phyloP scores from a whole-genome alignment of 352 stramenopile species.

The Stramenopiles sp. region DNA sequence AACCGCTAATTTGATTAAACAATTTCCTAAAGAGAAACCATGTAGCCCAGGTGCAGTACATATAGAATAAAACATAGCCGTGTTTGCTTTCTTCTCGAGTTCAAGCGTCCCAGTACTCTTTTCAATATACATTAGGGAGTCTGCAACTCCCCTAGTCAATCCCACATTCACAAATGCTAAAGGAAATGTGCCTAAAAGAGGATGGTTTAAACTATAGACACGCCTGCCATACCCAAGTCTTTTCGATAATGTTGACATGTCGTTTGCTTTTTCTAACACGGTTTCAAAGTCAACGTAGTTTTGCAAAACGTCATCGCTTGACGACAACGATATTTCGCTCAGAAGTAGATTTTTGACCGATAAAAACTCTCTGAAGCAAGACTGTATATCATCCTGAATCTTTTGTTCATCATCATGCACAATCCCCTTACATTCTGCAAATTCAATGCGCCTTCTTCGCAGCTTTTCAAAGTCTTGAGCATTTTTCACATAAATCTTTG shows the following conservation, averaged over 20 bases:
- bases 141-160: not conserved
- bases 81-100: not conserved
- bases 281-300: not conserved
- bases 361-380: not conserved
- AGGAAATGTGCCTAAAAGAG: not conserved
- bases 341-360: not conserved
- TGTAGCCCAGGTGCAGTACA: not conserved
- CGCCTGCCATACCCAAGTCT: not conserved
- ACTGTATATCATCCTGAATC: not conserved
- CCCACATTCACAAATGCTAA: not conserved
- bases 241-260: not conserved
- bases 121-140: not conserved
- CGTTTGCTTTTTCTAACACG: not conserved
- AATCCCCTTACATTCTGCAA: not conserved
- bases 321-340: not conserved
- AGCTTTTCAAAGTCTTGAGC: not conserved
- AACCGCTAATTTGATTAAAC: not conserved
- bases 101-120: not conserved
- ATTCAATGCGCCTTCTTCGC: not conserved
- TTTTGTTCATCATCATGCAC: not conserved
- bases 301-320: not conserved
- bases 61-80: not conserved
- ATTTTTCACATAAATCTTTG: not conserved
- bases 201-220: not conserved
- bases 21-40: not conserved